A percentile compares a stretch with the other conserved stretches of the same genome.
Conservation (phyloP, 2,329 filamentous ascomycete species). For the Macrophomina phaseolina region DNA sequence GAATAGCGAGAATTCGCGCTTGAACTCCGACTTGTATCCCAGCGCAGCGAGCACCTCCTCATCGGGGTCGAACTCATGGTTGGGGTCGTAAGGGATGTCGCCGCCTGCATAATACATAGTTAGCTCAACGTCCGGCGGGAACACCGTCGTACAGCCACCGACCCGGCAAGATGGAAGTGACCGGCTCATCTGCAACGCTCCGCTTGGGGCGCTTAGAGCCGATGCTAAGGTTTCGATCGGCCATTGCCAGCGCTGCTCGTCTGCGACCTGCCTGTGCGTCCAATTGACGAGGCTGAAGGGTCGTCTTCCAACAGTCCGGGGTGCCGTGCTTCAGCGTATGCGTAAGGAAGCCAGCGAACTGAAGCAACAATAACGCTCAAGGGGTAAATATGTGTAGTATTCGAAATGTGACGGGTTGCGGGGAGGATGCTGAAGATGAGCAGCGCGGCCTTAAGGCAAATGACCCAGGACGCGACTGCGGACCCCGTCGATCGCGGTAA, state of each 20-base stretch:
- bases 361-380: neutral
- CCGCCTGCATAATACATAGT: constrained; percentile 37
- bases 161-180: constrained; percentile 57
- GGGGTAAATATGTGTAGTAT: constrained; percentile 1
- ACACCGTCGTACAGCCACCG: neutral
- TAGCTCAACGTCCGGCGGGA: neutral
- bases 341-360: neutral
- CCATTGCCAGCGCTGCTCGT: constrained; percentile 28
- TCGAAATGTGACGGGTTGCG: neutral
- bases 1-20: constrained; percentile 75
- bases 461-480: neutral
- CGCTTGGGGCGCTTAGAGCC: constrained; percentile 29
- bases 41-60: constrained; percentile 67
- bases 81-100: constrained; percentile 55
- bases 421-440: no score
- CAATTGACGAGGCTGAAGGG: neutral
- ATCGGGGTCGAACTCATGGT: constrained; percentile 57
- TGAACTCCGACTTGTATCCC: constrained; percentile 68
- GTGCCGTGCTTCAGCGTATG: no score
- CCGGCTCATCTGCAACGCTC: constrained; percentile 56
- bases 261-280: neutral
- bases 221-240: constrained; percentile 31
- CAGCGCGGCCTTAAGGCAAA: neutral
- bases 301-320: no score
- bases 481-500: constrained; percentile 16